These are phyloP conservation scores for Schwanniomyces yamadae DNA, from an alignment of 805 yeast species.

Conservation along the genomic window DNA sequence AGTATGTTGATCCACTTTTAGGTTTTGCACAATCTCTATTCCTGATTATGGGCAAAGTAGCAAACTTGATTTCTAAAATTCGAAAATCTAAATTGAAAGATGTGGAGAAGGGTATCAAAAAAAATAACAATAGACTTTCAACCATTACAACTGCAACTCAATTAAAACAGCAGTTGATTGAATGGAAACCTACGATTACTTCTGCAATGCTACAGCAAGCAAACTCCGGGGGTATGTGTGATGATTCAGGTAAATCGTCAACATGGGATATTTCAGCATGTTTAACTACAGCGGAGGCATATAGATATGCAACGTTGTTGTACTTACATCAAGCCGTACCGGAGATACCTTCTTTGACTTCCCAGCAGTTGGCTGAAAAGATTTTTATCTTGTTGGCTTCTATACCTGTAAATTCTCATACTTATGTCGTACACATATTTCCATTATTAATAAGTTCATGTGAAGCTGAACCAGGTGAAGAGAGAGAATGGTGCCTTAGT, in stretches of 20 bases:
- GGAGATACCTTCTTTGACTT: conserved; percentile 55
- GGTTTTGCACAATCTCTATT: conserved; percentile 68
- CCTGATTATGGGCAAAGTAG: conserved; percentile 63
- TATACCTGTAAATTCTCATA: conserved; percentile 57
- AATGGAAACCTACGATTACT: conserved; percentile 55
- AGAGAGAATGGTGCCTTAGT: conserved; percentile 58
- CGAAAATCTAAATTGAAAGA: conserved; percentile 31
- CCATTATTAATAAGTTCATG: conserved; percentile 66
- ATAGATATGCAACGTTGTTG: conserved; percentile 56
- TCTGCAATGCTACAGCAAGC: conserved; percentile 23
- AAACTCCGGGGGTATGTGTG: conserved; percentile 30
- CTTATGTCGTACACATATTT: conserved; percentile 60
- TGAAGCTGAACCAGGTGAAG: conserved; percentile 58
- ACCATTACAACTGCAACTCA: conserved; percentile 56
- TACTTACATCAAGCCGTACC: conserved; percentile 72
- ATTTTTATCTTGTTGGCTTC: conserved; percentile 60
- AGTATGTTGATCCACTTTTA: conserved; percentile 59
- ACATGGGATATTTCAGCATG: conserved; percentile 59
- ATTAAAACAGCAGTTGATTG: conserved; percentile 49
- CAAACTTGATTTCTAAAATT: conserved; percentile 51
- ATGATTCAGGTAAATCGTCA: conserved; percentile 13
- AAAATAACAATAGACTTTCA: conserved; percentile 22
- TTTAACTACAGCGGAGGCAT: conserved; percentile 70
- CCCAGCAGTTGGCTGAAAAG: conserved; percentile 58
- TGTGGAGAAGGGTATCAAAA: conserved; percentile 7